Evolutionary conservation across 2,329 filamentous ascomycete genomes (phyloP).

Genomic region (Pseudopyricularia javanii): DNA sequence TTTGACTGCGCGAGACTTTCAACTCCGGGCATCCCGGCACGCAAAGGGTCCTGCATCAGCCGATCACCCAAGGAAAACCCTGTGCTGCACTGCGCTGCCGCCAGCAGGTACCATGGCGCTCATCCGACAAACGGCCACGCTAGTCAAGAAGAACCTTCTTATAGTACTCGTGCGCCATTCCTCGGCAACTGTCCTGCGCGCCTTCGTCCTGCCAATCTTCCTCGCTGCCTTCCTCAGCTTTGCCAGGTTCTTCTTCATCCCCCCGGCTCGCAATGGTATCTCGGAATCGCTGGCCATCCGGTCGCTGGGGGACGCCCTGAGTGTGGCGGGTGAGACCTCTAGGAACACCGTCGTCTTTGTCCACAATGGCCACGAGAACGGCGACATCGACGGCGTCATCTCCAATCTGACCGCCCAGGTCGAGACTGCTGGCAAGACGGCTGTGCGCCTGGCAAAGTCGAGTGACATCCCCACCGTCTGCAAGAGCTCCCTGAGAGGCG

Average conservation of each 20-base stretch:
- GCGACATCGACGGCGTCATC: constrained; percentile 63
- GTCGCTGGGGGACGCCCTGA: constrained; percentile 51
- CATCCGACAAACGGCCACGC: constrained; percentile 45
- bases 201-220: constrained; percentile 46
- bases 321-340: constrained; percentile 36
- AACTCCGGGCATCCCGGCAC: too few relatives aligned
- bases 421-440: constrained; percentile 35
- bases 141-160: constrained; percentile 50
- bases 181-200: constrained; percentile 38
- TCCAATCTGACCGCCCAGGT: constrained; percentile 46
- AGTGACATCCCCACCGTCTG: constrained; percentile 32
- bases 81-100: too few relatives aligned
- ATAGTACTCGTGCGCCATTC: constrained; percentile 43
- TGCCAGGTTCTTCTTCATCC: constrained; percentile 72
- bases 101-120: constrained; percentile 12
- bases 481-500: constrained; percentile 45
- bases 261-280: constrained; percentile 65
- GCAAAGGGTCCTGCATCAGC: too few relatives aligned
- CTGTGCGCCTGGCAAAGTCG: constrained; percentile 11
- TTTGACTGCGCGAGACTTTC: too few relatives aligned
- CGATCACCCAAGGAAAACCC: too few relatives aligned
- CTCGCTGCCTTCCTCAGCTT: constrained; percentile 52
- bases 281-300: constrained; percentile 48
- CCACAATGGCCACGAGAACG: constrained; percentile 57
- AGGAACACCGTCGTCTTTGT: constrained; percentile 66